phyloP scores from a whole-genome alignment of 305 asterid species.

The Plantago lanceolata region DNA sequence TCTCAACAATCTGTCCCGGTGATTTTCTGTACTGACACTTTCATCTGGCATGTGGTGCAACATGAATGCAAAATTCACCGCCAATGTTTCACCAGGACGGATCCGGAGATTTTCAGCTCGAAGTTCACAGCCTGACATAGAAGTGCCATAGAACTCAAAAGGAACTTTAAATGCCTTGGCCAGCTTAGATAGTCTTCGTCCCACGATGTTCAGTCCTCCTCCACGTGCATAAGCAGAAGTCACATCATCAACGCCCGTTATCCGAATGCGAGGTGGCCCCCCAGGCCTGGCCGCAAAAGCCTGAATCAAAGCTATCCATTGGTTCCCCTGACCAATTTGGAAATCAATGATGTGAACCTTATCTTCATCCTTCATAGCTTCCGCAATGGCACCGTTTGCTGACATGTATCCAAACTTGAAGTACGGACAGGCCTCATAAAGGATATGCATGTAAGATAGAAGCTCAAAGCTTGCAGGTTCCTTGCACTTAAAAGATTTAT shows the following conservation, averaged over 20 bases:
- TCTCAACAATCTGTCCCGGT: slow-evolving; percentile 60
- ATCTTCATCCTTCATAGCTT: slow-evolving; percentile 70
- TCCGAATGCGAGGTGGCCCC: slow-evolving; percentile 78
- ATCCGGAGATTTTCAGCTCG: slow-evolving; percentile 37
- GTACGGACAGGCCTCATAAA: slow-evolving; percentile 74
- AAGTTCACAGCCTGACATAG: slow-evolving; percentile 39
- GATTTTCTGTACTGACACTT: slow-evolving; percentile 74
- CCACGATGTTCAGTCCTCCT: slow-evolving; percentile 67
- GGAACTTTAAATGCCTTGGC: slow-evolving; percentile 67
- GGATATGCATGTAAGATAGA: slow-evolving; percentile 56
- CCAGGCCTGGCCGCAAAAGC: slow-evolving; percentile 81
- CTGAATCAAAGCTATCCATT: slow-evolving; percentile 74
- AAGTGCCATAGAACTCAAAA: slow-evolving; percentile 53
- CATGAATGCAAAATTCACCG: slow-evolving; percentile 75
- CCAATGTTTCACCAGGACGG: slow-evolving; percentile 58
- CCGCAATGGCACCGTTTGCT: slow-evolving; percentile 92
- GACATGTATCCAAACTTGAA: slow-evolving; percentile 88
- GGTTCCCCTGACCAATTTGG: slow-evolving; percentile 82
- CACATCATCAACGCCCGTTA: slow-evolving; percentile 74
- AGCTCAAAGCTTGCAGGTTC: slow-evolving; percentile 72
- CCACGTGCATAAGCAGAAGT: slow-evolving; percentile 72
- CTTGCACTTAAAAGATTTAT: slow-evolving; percentile 43
- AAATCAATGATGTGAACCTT: slow-evolving; percentile 75
- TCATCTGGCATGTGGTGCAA: slow-evolving; percentile 79
- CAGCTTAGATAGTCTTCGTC: slow-evolving; percentile 60